phyloP scores from a whole-genome alignment of 805 yeast species.

The Saturnispora sekii region DNA sequence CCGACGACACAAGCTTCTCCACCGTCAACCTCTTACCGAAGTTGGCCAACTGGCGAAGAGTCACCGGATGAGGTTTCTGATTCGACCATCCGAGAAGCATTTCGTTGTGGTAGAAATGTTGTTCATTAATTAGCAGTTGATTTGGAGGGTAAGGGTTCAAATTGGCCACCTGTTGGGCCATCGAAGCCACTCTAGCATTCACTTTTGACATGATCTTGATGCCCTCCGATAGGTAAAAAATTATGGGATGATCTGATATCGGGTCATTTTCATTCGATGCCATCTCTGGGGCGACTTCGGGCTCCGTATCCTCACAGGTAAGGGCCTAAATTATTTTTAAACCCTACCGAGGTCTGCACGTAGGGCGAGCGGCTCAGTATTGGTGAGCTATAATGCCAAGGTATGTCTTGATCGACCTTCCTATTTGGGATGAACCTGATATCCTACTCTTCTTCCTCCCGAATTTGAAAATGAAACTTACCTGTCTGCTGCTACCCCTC shows the following conservation, averaged over 20 bases:
- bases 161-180: background rate
- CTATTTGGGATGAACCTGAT: background rate
- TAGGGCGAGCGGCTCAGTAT: too few relatives aligned
- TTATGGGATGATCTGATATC: background rate
- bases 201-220: background rate
- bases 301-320: too few relatives aligned
- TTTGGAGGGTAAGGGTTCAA: constrained; percentile 11
- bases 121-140: constrained; percentile 28
- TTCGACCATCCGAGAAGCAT: constrained; percentile 53
- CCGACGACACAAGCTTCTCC: constrained; percentile 71
- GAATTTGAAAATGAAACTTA: background rate
- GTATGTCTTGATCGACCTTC: background rate
- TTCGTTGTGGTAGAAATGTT: constrained; percentile 82
- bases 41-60: constrained; percentile 81
- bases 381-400: too few relatives aligned
- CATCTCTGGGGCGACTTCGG: background rate
- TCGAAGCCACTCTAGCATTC: background rate
- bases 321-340: too few relatives aligned
- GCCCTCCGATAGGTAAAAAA: background rate
- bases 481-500: background rate
- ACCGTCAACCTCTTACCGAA: constrained; percentile 72
- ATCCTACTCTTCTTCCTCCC: too few relatives aligned
- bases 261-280: background rate
- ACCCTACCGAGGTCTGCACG: too few relatives aligned
- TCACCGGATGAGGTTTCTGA: constrained; percentile 76